These are phyloP conservation scores for Umbelopsis sp. DNA, from an alignment of 192 early-diverging fungal species.

Conservation along the genomic window DNA sequence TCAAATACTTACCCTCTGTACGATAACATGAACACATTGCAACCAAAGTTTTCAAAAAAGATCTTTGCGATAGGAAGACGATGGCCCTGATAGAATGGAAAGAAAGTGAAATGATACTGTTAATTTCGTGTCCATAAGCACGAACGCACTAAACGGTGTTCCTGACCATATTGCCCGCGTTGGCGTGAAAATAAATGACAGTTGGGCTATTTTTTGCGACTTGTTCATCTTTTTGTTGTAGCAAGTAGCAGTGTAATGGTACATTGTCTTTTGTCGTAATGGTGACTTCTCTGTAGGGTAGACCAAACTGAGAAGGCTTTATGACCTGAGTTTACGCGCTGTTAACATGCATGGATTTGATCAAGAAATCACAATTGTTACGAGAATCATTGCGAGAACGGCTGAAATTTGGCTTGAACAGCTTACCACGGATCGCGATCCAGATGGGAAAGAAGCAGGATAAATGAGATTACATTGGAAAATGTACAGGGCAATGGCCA, in stretches of 20 bases:
- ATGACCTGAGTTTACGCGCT: constrained; percentile 62
- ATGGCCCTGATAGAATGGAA: constrained; percentile 68
- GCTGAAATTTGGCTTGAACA: neutral
- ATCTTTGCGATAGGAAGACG: constrained; percentile 87
- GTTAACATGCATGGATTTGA: no score
- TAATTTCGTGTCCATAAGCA: no score
- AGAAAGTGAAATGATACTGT: no score
- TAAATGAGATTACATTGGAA: constrained; percentile 41
- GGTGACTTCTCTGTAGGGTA: constrained; percentile 67
- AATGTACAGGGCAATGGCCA: constrained; percentile 30
- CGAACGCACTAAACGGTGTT: neutral
- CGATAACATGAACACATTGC: constrained; percentile 97
- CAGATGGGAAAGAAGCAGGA: constrained; percentile 33
- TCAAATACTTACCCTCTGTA: constrained; percentile 79
- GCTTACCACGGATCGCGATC: constrained; percentile 36
- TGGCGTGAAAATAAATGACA: constrained; percentile 60
- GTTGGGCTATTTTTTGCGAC: constrained; percentile 33
- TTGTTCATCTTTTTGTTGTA: constrained; percentile 61
- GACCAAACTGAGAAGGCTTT: constrained; percentile 66
- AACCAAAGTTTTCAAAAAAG: constrained; percentile 62
- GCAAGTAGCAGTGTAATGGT: constrained; percentile 75
- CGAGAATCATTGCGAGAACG: no score
- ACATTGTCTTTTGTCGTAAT: constrained; percentile 83
- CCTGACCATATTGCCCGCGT: constrained; percentile 93
- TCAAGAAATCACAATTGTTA: no score